Conservation (phyloP, 164 flowering plant genomes). For the Cinnamomum micranthum region DNA sequence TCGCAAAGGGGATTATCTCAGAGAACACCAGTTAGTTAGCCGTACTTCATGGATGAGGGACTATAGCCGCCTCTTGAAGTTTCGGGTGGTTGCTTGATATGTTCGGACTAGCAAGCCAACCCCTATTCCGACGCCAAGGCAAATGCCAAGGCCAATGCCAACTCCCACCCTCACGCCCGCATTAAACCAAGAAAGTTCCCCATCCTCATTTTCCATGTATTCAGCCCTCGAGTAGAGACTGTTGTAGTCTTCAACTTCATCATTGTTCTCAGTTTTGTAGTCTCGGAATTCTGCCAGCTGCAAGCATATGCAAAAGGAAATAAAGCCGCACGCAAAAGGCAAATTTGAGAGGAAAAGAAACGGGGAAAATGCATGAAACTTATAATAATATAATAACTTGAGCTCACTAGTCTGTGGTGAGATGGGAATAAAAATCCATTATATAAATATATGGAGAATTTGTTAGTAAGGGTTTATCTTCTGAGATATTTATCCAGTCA, state of each 20-base stretch:
- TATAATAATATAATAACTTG: no score
- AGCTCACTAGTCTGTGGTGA: no score
- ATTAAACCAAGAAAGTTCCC: constrained; percentile 86
- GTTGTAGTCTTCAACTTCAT: constrained; percentile 55
- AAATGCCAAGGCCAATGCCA: constrained; percentile 82
- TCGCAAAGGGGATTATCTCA: constrained; percentile 7
- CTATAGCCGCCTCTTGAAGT: constrained; percentile 53
- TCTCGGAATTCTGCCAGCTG: constrained; percentile 41
- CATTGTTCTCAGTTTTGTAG: constrained; percentile 45
- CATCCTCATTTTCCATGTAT: constrained; percentile 68
- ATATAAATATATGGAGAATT: not conserved
- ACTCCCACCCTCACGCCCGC: constrained; percentile 91
- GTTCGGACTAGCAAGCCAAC: constrained; percentile 78
- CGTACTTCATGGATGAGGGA: not conserved
- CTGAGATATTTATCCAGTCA: not conserved
- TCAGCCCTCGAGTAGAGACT: constrained; percentile 48
- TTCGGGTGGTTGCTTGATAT: constrained; percentile 64
- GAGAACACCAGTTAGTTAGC: constrained; percentile 15
- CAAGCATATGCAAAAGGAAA: constrained; percentile 6
- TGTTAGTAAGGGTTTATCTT: not conserved
- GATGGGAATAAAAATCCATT: not conserved
- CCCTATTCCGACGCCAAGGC: constrained; percentile 78
- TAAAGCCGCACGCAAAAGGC: not conserved
- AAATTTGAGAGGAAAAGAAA: not conserved
- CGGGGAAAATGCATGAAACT: not conserved